These are phyloP conservation scores for Moesziomyces antarcticus DNA, from an alignment of 1,284 basidiomycete genomes.

Conservation along the genomic window DNA sequence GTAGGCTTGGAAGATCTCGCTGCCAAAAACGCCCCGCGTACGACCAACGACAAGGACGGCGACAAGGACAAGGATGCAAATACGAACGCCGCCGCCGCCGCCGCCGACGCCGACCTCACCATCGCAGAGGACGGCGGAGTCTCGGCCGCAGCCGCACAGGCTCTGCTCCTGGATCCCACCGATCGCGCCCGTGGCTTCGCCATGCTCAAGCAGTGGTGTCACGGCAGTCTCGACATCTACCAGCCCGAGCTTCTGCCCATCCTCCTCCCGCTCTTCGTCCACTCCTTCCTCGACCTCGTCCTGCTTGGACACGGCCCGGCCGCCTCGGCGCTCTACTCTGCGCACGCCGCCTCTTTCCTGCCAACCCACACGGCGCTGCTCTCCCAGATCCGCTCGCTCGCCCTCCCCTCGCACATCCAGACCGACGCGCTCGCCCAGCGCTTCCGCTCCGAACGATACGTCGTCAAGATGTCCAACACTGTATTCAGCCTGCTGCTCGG, in stretches of 20 bases:
- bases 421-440: slow-evolving; percentile 84
- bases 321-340: slow-evolving; percentile 77
- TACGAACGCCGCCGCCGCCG: slow-evolving; percentile 17
- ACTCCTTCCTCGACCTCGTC: slow-evolving; percentile 95
- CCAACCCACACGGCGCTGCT: slow-evolving; percentile 78
- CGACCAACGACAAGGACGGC: slow-evolving; percentile 59
- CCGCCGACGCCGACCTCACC: slow-evolving; percentile 26
- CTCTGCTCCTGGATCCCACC: slow-evolving; percentile 83
- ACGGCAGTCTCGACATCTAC: slow-evolving; percentile 87
- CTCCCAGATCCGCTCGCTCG: slow-evolving; percentile 83
- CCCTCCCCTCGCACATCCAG: slow-evolving; percentile 82
- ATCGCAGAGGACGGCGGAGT: slow-evolving; percentile 45
- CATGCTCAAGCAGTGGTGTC: slow-evolving; percentile 92
- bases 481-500: slow-evolving; percentile 91
- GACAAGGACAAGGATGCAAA: slow-evolving; percentile 47
- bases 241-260: slow-evolving; percentile 89
- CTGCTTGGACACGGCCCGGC: slow-evolving; percentile 89
- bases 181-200: slow-evolving; percentile 88
- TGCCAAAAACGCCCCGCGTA: slow-evolving; percentile 61
- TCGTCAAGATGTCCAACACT: slow-evolving; percentile 87
- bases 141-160: slow-evolving; percentile 75
- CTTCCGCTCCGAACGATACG: slow-evolving; percentile 90
- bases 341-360: slow-evolving; percentile 79
- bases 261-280: slow-evolving; percentile 93
- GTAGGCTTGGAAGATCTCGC: slow-evolving; percentile 72